phyloP scores from a whole-genome alignment of 306 rosid species.

The Malus sylvestris region DNA sequence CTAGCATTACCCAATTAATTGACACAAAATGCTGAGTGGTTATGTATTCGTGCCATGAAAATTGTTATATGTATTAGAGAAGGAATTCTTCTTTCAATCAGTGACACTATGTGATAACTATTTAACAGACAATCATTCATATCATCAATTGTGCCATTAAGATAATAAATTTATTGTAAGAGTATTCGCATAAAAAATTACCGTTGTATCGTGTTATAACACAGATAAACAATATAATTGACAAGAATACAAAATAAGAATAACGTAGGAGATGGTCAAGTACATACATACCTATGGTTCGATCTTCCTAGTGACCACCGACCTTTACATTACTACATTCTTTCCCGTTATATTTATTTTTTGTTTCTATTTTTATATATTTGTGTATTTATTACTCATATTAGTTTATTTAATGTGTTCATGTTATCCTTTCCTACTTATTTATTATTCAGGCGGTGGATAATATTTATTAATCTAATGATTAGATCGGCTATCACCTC shows the following conservation, averaged over 20 bases:
- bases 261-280: slow-evolving; percentile 21
- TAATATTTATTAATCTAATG: neutral
- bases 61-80: neutral
- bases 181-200: too few species aligned
- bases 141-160: too few species aligned
- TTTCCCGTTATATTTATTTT: slow-evolving; percentile 4
- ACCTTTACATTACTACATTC: neutral
- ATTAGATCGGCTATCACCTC: slow-evolving; percentile 19
- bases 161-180: too few species aligned
- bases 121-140: neutral
- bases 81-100: neutral
- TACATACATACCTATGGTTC: neutral
- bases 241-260: slow-evolving; percentile 21
- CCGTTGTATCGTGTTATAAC: neutral
- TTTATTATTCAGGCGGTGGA: slow-evolving; percentile 34
- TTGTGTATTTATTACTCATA: slow-evolving; percentile 5
- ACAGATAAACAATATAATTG: too few species aligned
- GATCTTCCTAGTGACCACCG: neutral
- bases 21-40: fast-evolving
- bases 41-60: too few species aligned
- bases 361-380: neutral
- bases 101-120: neutral
- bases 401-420: slow-evolving; percentile 12
- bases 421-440: slow-evolving; percentile 18
- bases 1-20: too few species aligned